Evolutionary conservation across 2,329 filamentous ascomycete genomes (phyloP).

Genomic region (Ophiostoma novo-ulmi): DNA sequence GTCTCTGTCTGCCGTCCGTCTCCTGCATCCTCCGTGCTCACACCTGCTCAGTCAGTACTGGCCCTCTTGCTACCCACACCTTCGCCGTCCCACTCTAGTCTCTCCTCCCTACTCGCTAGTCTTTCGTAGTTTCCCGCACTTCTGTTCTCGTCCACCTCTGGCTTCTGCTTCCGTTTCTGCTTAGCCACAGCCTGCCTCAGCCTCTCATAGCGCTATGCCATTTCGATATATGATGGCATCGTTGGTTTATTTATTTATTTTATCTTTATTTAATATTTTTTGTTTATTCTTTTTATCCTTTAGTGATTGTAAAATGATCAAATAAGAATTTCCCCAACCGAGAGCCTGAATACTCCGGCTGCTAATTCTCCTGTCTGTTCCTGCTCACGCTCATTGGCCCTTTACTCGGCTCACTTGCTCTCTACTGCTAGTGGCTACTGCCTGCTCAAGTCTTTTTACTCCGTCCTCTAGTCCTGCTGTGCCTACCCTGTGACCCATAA

Average conservation of each 20-base stretch:
- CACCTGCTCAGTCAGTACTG: background rate
- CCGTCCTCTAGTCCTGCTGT: background rate
- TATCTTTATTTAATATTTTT: background rate
- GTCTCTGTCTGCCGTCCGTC: background rate
- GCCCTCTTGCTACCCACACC: background rate
- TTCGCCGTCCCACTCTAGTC: background rate
- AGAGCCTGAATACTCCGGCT: background rate
- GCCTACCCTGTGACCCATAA: background rate
- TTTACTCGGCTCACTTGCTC: background rate
- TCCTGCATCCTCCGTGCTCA: background rate
- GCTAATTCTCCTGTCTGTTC: background rate
- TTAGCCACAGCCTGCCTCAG: constrained; percentile 1
- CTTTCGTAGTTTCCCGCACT: background rate
- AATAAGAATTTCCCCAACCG: background rate
- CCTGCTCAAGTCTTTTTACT: background rate
- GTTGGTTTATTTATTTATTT: background rate
- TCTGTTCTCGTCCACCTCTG: background rate
- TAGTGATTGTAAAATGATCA: background rate
- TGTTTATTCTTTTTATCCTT: background rate
- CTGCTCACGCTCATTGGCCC: background rate
- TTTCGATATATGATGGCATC: background rate
- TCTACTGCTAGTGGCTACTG: background rate
- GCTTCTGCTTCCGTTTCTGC: background rate
- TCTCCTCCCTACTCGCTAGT: background rate
- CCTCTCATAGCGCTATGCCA: background rate